Base-by-base conservation (phyloP, 805 yeast species). In the Metschnikowia sp. region DNA sequence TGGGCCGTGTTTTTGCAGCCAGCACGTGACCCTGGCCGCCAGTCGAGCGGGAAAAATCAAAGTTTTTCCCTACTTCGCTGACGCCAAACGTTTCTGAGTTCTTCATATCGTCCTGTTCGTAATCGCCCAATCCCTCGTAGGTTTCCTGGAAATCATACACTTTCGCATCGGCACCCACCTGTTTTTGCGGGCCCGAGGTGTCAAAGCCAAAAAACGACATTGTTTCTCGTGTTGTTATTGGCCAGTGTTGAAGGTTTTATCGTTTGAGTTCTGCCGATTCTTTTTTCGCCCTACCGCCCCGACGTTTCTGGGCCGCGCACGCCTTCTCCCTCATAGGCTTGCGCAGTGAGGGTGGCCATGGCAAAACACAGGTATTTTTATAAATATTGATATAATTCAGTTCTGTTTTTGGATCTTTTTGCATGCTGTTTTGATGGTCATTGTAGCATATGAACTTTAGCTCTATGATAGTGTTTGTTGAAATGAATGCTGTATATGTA, bases 61-160 rank as follows among this genome's bases (percentile, higher is more conserved):
- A 86, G 56, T 86, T 88, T 53, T 78, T 76, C 31, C 83, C 81
- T 44, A 82, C 74, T 1, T 70, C 64, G 29, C 72, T 74, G 26
- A 49, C 74, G 28, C 94, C 95, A 66, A 88, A 88, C 0, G 95
- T 88, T 60, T 84, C 90, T 52, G 82, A 87, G 61, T 88, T 87
- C 55, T 84, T 75, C 34, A 86, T 94, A 61, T 88, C 96, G 40
- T 85, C 91, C 48, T 82, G 87, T 32, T 74, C 77, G 40, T 71
- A 75, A 53, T 82, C 87, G 6, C 88, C 95, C 46, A 84, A 75
- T 2, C 92, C 91, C 47, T 82, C 87, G 64, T 86, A 87, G 15
- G 92, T 83, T 32, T 89, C 95, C 58, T 89, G 95, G 62, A 88
- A 89, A 62, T 87, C 90, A 62, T 80, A 74, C 9, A 78, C 68